A percentile compares a stretch with the other conserved stretches of the same genome.
Evolutionary conservation across 1,139 yeast species (phyloP).

Genomic region (Meyerozyma guilliermondii): DNA sequence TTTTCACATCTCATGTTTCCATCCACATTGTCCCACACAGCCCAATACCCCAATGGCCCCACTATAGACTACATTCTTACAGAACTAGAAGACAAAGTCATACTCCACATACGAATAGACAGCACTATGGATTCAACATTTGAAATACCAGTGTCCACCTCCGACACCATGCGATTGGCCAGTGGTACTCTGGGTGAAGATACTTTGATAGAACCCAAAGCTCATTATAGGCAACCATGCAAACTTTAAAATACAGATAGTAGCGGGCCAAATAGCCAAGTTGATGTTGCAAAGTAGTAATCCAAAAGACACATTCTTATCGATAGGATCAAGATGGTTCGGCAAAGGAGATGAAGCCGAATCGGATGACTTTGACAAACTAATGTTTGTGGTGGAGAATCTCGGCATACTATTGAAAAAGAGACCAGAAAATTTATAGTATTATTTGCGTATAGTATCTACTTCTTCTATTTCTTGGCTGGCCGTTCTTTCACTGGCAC

Average conservation of each 20-base stretch:
- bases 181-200: slow-evolving; percentile 13
- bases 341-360: slow-evolving; percentile 32
- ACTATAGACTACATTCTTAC: slow-evolving; percentile 31
- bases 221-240: slow-evolving; percentile 37
- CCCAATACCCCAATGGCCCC: slow-evolving; percentile 11
- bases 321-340: slow-evolving; percentile 42
- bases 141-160: slow-evolving; percentile 36
- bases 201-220: slow-evolving; percentile 33
- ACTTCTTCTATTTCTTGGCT: slow-evolving; percentile 14
- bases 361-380: slow-evolving; percentile 35
- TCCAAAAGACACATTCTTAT: slow-evolving; percentile 32
- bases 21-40: background rate
- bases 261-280: slow-evolving; percentile 43
- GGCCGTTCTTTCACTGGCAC: slow-evolving; percentile 63
- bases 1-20: background rate
- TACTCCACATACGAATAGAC: slow-evolving; percentile 32
- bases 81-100: slow-evolving; percentile 29
- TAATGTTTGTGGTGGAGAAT: slow-evolving; percentile 35
- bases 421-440: background rate
- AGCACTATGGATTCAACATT: slow-evolving; percentile 41
- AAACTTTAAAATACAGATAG: slow-evolving; percentile 36
- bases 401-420: slow-evolving; percentile 19
- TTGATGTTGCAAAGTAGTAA: slow-evolving; percentile 19
- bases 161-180: slow-evolving; percentile 16
- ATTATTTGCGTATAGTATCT: background rate